Evolutionary conservation across 352 stramenopile genomes (phyloP).

Genomic region (Globisporangium nagaii): DNA sequence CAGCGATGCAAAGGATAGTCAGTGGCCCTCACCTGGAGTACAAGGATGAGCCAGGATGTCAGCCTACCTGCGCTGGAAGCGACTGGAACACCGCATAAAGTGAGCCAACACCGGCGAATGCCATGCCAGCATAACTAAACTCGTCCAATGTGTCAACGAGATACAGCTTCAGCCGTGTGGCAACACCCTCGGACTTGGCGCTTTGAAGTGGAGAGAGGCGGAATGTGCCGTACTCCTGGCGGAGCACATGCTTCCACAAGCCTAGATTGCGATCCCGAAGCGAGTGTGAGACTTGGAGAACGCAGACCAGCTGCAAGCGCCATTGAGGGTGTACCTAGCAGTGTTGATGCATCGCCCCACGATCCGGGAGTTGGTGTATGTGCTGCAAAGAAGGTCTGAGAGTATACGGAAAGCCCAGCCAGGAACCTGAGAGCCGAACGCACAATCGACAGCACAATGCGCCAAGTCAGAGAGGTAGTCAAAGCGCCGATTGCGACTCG

Average conservation of each 20-base stretch:
- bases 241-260: slow-evolving; percentile 57
- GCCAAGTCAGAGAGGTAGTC: no score
- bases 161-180: slow-evolving; percentile 21
- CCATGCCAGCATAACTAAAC: slow-evolving; percentile 15
- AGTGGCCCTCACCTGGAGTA: no score
- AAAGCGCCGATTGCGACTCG: no score
- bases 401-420: slow-evolving; percentile 25
- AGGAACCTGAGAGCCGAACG: slow-evolving; percentile 27
- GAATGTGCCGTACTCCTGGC: slow-evolving; percentile 91
- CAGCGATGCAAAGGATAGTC: no score
- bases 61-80: no score
- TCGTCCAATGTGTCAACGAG: slow-evolving; percentile 20
- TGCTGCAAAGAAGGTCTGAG: slow-evolving; percentile 20
- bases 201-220: slow-evolving; percentile 70
- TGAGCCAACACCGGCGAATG: slow-evolving; percentile 18
- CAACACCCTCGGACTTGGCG: slow-evolving; percentile 20
- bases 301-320: no score
- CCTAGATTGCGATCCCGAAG: slow-evolving; percentile 5
- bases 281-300: no score
- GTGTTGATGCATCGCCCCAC: slow-evolving; percentile 87
- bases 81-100: background rate
- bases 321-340: slow-evolving; percentile 58
- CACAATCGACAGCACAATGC: background rate
- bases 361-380: slow-evolving; percentile 48
- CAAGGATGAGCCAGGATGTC: no score